Base-by-base conservation (phyloP, 306 rosid species). In the Dalbergia cultrata region DNA sequence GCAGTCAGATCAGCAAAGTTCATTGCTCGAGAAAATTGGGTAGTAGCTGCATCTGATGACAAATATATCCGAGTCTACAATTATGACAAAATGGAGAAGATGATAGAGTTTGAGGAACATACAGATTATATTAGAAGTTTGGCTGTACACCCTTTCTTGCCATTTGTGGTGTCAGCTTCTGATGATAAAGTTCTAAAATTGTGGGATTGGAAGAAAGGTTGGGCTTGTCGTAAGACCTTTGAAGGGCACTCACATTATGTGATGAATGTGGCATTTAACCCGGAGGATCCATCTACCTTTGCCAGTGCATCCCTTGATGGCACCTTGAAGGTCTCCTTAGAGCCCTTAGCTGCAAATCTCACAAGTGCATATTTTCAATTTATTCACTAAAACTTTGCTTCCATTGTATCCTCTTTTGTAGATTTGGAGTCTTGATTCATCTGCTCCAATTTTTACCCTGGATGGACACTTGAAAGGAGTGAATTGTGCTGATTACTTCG, bases 1-100 rank as follows among this genome's bases (percentile, higher is more conserved):
- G 81, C 83, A 92, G 93, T 92, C 5, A 92, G 97, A 86, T 87
- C 97, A 44, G 90, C 88, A 9, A 90, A 86, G 80, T 92, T 92
- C 74, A 75, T 92, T 16, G 82, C 83, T 62, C 70, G 88, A 0
- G 47, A 92, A 75, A 80, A 83, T 44, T 90, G 92, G 97, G 19
- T 89, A 43, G 81, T 90, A 1, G 81, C 89, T 3, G 90, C 85
- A 1, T 43, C 83, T 0, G 93, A 90, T 13, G 97, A 92, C 81
- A 82, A 80, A 13, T 85, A 70, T 45, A 87, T 92, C 37, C 88
- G 86, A 0, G 83, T 88, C 47, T 90, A 87, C 80, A 72, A 81
- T 58, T 86, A 78, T 16, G 65, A 84, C 3, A 86, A 78, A 0
- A 33, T 45, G 72, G 90, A 90, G 21, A 86, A 87, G 83, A 67